Evolutionary conservation across 331 rosid genomes (phyloP), one percentile per base, ranked within the genome.

Genomic region (Arachis monticola): DNA sequence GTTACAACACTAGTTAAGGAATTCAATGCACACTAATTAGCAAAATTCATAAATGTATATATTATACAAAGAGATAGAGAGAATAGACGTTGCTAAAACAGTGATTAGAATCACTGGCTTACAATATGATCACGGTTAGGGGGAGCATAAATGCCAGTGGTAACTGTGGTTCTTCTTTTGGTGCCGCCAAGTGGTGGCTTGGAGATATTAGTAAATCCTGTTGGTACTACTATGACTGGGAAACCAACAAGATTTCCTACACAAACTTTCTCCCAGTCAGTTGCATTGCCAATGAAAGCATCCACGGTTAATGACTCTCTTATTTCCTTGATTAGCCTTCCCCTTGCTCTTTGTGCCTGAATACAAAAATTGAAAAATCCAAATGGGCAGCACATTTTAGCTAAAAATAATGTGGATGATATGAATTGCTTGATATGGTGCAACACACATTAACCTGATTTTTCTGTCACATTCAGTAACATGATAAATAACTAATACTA

Each of bases 231-330:
- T 5, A 90, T 77, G 13, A 87, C 89, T 1, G 90, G 98, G 67
- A 89, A 72, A 60, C 96, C 87, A 50, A 90, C 96, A 8, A 93
- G 93, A 59, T 87, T 90, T 70, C 97, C 93, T 17, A 86, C 3
- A 79, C 93, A 87, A 31, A 91, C 88, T 80, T 78, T 89, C 80
- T 93, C 98, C 98, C 96, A 91, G 14, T 91, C 93, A 10, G 92
- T 77, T 69, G 91, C 97, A 76, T 85, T 81, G 69, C 96, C 93
- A 67, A 93, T 85, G 76, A 91, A 83, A 22, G 96, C 98, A 74
- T 93, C 92, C 5, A 91, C 81, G 0, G 77, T 79, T 53, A 93
- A 89, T 27, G 79, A 79, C 14, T 90, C 89, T 79, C 57, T 78
- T 47, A 89, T 85, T 83, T 89, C 96, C 40, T 35, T 69, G 48